phyloP scores from a whole-genome alignment of 1,139 yeast genomes.

The Diutina mesorugosa region DNA sequence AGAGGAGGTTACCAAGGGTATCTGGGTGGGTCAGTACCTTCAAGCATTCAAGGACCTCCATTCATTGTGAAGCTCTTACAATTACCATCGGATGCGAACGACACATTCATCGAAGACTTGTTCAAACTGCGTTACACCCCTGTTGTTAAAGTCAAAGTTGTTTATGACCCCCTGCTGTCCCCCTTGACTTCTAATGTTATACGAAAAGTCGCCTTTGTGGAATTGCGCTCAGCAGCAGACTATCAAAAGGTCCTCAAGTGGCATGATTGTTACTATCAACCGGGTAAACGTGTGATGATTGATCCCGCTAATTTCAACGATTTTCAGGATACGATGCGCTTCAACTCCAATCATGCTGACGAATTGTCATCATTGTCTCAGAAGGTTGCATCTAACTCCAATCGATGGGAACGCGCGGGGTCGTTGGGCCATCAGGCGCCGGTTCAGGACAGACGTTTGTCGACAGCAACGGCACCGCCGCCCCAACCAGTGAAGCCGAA shows the following conservation, averaged over 20 bases:
- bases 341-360: conserved; percentile 22
- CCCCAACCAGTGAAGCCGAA: neutral
- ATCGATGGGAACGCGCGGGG: neutral
- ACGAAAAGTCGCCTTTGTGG: conserved; percentile 52
- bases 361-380: conserved; percentile 8
- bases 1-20: neutral
- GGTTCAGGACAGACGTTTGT: neutral
- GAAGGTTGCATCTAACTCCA: neutral
- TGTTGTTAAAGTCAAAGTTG: conserved; percentile 26
- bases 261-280: conserved; percentile 30
- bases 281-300: conserved; percentile 26
- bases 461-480: neutral
- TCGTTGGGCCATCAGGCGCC: neutral
- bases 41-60: neutral
- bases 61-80: neutral
- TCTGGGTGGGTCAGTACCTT: neutral
- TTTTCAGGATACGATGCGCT: conserved; percentile 30
- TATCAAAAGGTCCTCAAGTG: conserved; percentile 32
- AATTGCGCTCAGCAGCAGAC: conserved; percentile 33
- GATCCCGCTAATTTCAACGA: conserved; percentile 37
- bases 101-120: conserved; percentile 27
- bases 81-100: conserved; percentile 17
- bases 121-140: conserved; percentile 30
- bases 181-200: conserved; percentile 26
- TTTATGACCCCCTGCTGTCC: conserved; percentile 28